Evolutionary conservation across 768 basidiomycete genomes (phyloP).

Genomic region (Hemileccinum rubropunctum): DNA sequence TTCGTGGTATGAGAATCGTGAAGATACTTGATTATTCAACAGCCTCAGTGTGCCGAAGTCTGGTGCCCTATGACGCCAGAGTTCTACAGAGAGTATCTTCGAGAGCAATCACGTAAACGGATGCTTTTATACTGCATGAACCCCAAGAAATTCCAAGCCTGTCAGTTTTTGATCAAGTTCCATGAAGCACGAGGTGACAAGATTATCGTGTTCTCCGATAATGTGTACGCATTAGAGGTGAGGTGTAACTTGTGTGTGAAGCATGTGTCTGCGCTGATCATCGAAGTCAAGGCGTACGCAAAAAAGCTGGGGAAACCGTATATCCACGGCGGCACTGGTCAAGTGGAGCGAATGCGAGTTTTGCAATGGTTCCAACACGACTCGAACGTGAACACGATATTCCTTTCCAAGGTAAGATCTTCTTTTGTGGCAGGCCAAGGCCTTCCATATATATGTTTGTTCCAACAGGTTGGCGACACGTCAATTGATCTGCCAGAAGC

Average conservation of each 20-base stretch:
- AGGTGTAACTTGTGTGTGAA: slow-evolving; percentile 11
- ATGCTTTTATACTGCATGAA: slow-evolving; percentile 99
- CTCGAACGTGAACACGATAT: slow-evolving; percentile 95
- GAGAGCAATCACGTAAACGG: slow-evolving; percentile 87
- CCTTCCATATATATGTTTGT: slow-evolving; percentile 15
- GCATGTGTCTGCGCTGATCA: background rate
- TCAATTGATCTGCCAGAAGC: slow-evolving; percentile 99
- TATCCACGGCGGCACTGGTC: slow-evolving; percentile 94
- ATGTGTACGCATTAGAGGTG: slow-evolving; percentile 95
- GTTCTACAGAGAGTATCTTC: slow-evolving; percentile 96
- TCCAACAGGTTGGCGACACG: slow-evolving; percentile 86
- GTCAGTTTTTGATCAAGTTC: slow-evolving; percentile 97
- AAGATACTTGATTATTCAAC: slow-evolving; percentile 1
- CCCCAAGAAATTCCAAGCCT: slow-evolving; percentile 98
- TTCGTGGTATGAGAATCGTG: slow-evolving; percentile 33
- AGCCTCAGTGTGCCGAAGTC: slow-evolving; percentile 88
- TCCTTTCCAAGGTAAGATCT: slow-evolving; percentile 82
- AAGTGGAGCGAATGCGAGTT: slow-evolving; percentile 94
- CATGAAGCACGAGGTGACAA: slow-evolving; percentile 98
- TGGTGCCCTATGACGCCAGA: slow-evolving; percentile 99
- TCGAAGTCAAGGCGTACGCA: slow-evolving; percentile 72
- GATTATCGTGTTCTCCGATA: slow-evolving; percentile 99
- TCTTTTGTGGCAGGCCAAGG: slow-evolving; percentile 7
- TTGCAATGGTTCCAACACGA: slow-evolving; percentile 94
- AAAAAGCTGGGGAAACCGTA: slow-evolving; percentile 91